phyloP scores from a whole-genome alignment of 2,329 filamentous ascomycete genomes.

The Xylogone sp. region DNA sequence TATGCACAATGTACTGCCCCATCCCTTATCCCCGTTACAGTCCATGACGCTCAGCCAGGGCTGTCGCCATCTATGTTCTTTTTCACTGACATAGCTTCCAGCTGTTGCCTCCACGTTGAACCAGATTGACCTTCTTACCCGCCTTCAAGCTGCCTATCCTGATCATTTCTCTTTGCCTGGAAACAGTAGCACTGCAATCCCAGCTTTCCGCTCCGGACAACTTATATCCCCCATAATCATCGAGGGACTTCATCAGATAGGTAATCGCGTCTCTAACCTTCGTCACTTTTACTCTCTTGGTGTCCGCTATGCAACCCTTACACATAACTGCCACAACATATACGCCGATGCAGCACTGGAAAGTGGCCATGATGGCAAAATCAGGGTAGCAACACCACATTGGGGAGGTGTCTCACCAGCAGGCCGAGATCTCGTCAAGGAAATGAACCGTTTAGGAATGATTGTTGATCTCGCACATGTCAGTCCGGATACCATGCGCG shows the following conservation, averaged over 20 bases:
- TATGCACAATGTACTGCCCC: conserved; percentile 58
- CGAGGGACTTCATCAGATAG: conserved; percentile 91
- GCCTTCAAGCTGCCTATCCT: conserved; percentile 62
- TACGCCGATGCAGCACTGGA: conserved; percentile 81
- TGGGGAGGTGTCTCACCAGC: conserved; percentile 70
- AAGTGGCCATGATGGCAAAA: conserved; percentile 38
- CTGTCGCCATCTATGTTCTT: too few relatives aligned
- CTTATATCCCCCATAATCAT: conserved; percentile 77
- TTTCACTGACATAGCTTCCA: conserved; percentile 22
- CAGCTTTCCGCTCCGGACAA: conserved; percentile 56
- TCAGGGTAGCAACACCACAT: conserved; percentile 43
- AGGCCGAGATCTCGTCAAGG: conserved; percentile 66
- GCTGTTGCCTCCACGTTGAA: conserved; percentile 65
- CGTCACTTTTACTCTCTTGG: conserved; percentile 74
- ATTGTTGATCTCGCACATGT: conserved; percentile 87
- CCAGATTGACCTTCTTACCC: conserved; percentile 70
- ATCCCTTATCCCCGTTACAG: background rate
- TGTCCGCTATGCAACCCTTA: conserved; percentile 83
- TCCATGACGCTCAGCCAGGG: too few relatives aligned
- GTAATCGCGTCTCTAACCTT: conserved; percentile 74
- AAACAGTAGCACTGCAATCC: conserved; percentile 57
- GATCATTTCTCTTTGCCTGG: conserved; percentile 62
- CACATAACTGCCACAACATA: conserved; percentile 89
- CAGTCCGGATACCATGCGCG: conserved; percentile 76
- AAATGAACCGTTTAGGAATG: conserved; percentile 95